phyloP scores from a whole-genome alignment of 176 grass and related monocot genomes.

The Eleusine coracana region DNA sequence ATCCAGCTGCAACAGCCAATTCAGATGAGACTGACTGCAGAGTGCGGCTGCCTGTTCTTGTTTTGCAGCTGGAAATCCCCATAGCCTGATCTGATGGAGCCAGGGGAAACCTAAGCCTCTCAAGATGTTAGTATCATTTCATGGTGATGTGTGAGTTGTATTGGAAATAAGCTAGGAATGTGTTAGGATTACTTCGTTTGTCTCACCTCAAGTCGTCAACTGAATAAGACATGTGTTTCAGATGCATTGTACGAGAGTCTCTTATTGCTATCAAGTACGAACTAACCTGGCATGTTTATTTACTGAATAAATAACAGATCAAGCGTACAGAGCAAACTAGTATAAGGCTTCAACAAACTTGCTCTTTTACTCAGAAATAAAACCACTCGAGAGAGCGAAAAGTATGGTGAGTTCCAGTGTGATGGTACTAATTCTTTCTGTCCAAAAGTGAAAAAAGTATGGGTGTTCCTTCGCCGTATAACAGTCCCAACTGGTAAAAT shows the following conservation, averaged over 20 bases:
- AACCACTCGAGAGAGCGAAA: not conserved
- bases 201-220: not conserved
- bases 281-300: not conserved
- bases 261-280: not conserved
- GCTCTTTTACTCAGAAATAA: not conserved
- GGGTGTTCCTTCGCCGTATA: not conserved
- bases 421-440: not conserved
- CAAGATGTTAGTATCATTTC: not conserved
- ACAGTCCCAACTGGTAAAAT: constrained; percentile 16
- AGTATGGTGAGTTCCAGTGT: not conserved
- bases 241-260: not conserved
- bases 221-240: not conserved
- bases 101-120: not conserved
- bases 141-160: not conserved
- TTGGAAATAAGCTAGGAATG: not conserved
- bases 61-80: constrained; percentile 15
- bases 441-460: not conserved
- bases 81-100: constrained; percentile 15
- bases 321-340: not conserved
- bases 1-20: not conserved
- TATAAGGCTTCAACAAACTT: constrained; percentile 1
- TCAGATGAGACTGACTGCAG: not conserved
- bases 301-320: not conserved
- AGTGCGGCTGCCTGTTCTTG: too few relatives aligned
- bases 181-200: not conserved